Base-by-base conservation (phyloP, 1,139 yeast species). In the Pichia sp. region DNA sequence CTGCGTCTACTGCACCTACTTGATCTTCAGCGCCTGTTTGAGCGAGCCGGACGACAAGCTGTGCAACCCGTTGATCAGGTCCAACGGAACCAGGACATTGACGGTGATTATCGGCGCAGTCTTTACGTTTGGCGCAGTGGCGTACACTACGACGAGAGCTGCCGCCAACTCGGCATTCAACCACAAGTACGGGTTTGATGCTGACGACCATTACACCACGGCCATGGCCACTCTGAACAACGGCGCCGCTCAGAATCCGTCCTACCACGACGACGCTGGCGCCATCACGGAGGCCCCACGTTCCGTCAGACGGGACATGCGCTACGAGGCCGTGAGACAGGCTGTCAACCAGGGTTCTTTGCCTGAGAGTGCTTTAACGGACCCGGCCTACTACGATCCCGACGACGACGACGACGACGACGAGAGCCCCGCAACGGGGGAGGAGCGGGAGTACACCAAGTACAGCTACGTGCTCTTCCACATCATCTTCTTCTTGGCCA, bases 141-240 rank as follows among this genome's bases (percentile, higher is more conserved):
- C 98, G 0, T 95, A 95, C 69, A 93, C 99, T 1, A 93, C 99
- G 0, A 90, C 97, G 1, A 81, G 98, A 61, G 99, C 99, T 0
- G 98, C 99, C 5, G 90, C 92, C 0, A 74, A 83, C 60, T 80
- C 89, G 8, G 89, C 90, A 1, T 85, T 86, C 62, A 72, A 72
- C 47, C 76, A 73, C 54, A 32, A 32, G 36, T 32, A 32, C 36
- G 36, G 36, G 13, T 13, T 32, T 13, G 36, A 32, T 13, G 13
- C 36, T 13, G 36, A 32, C 36, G 36, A 32, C 36, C 36, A 32
- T 13, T 13, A 32, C 13, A 23, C 26, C 26, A 23, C 26, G 26
- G 36, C 36, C 36, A 32, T 32, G 36, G 10, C 36, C 13, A 32
- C 36, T 10, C 36, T 32, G 36, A 13, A 32, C 10, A 32, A 32